phyloP scores from a whole-genome alignment of 2,329 filamentous ascomycete genomes.

The Aquanectria penicillioides region DNA sequence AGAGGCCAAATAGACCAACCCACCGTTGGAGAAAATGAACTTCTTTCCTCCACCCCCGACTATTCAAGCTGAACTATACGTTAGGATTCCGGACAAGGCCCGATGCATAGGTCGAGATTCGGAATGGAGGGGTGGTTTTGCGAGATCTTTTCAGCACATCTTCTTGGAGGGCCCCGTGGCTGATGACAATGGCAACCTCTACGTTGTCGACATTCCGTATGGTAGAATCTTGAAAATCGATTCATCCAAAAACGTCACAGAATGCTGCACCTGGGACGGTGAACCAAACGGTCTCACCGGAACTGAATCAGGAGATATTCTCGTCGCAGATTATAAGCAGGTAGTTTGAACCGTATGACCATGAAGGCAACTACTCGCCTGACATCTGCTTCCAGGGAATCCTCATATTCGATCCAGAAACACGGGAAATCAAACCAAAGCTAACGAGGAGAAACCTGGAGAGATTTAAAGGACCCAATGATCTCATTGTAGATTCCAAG shows the following conservation, averaged over 20 bases:
- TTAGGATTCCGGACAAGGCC: constrained; percentile 48
- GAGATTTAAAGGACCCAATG: constrained; percentile 55
- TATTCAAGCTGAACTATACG: constrained; percentile 48
- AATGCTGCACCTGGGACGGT: constrained; percentile 50
- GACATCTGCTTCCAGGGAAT: constrained; percentile 43
- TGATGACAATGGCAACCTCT: constrained; percentile 46
- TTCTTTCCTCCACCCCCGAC: constrained; percentile 46
- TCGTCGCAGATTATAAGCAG: constrained; percentile 55
- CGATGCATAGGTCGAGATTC: constrained; percentile 46
- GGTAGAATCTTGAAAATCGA: constrained; percentile 51
- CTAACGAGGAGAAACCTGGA: constrained; percentile 52
- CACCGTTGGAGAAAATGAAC: no score
- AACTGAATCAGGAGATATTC: constrained; percentile 44
- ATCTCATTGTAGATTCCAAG: constrained; percentile 50
- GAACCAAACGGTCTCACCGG: constrained; percentile 53
- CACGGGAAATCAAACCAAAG: constrained; percentile 40
- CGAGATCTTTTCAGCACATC: constrained; percentile 47
- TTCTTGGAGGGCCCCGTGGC: constrained; percentile 52
- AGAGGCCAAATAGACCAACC: no score
- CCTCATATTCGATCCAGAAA: constrained; percentile 46
- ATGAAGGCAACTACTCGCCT: background rate
- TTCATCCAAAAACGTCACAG: constrained; percentile 39
- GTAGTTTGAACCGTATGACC: constrained; percentile 28
- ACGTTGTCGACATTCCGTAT: constrained; percentile 52
- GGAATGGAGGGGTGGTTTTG: constrained; percentile 52